A percentile compares a stretch with the other conserved stretches of the same genome.
Evolutionary conservation across 2,329 filamentous ascomycete species (phyloP).

Genomic region (Colletotrichum filicis): DNA sequence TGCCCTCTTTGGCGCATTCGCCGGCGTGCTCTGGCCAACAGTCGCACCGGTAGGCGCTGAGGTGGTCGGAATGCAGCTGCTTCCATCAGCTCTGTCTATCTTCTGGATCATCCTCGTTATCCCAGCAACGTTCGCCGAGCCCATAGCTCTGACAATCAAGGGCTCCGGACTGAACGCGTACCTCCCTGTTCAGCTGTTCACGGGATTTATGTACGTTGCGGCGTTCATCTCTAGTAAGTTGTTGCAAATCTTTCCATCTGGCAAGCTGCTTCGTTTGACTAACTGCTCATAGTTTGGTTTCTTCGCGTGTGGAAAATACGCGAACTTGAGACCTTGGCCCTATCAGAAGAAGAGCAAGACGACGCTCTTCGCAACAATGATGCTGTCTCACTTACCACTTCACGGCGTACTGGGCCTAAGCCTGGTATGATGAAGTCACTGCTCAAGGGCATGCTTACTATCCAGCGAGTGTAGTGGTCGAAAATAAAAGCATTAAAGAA

Average conservation of each 20-base stretch:
- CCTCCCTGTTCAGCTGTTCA: slow-evolving; percentile 66
- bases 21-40: slow-evolving; percentile 78
- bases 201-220: slow-evolving; percentile 69
- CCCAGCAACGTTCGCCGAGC: slow-evolving; percentile 76
- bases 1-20: slow-evolving; percentile 73
- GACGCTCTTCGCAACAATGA: slow-evolving; percentile 11
- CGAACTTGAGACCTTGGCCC: slow-evolving; percentile 21
- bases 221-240: slow-evolving; percentile 58
- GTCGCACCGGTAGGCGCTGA: slow-evolving; percentile 78
- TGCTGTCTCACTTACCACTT: slow-evolving; percentile 13
- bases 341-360: slow-evolving; percentile 7
- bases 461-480: slow-evolving; percentile 23
- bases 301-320: slow-evolving; percentile 35
- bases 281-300: slow-evolving; percentile 25
- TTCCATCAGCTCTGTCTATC: slow-evolving; percentile 75
- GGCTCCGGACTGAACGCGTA: slow-evolving; percentile 56
- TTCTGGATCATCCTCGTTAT: slow-evolving; percentile 78
- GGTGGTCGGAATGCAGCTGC: slow-evolving; percentile 75
- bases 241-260: fast-evolving
- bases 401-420: slow-evolving; percentile 5
- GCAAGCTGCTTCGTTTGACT: neutral
- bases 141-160: slow-evolving; percentile 70
- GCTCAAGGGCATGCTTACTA: slow-evolving; percentile 3
- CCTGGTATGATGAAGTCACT: neutral
- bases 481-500: neutral